phyloP scores from a whole-genome alignment of 306 rosid genomes.

The Citrullus colocynthis region DNA sequence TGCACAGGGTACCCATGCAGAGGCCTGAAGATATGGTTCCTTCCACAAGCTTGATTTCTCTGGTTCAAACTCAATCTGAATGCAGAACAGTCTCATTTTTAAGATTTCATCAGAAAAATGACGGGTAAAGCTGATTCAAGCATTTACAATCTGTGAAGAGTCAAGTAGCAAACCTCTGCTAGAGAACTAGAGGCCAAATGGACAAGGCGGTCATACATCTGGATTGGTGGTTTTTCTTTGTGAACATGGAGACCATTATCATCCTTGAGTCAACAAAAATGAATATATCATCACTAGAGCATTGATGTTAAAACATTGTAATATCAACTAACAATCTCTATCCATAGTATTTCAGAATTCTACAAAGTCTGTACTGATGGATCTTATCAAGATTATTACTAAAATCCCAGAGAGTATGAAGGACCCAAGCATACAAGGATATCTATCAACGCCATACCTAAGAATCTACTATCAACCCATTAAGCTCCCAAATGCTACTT shows the following conservation, averaged over 20 bases:
- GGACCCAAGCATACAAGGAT: not conserved
- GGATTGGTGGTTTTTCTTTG: constrained; percentile 30
- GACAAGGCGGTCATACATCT: constrained; percentile 68
- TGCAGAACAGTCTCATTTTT: constrained; percentile 10
- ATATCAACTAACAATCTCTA: not conserved
- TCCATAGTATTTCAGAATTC: not conserved
- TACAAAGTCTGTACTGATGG: not conserved
- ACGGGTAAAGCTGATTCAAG: not conserved
- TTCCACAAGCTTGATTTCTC: constrained; percentile 54
- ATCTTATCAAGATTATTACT: not conserved
- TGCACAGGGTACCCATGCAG: constrained; percentile 79
- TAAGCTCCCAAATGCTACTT: not conserved
- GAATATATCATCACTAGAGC: not conserved
- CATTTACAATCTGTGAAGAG: not conserved
- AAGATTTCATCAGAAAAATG: not conserved
- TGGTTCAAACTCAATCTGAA: constrained; percentile 54
- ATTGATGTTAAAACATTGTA: not conserved
- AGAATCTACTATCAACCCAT: not conserved
- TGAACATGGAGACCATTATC: constrained; percentile 18
- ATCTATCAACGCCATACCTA: not conserved
- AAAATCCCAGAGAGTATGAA: not conserved
- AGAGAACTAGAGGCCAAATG: constrained; percentile 63
- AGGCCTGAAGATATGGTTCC: constrained; percentile 42
- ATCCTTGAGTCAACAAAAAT: constrained; percentile 19
- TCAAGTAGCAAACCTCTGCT: constrained; percentile 43